Evolutionary conservation across 1,284 basidiomycete genomes (phyloP), one percentile per base, ranked within the genome.

Genomic region (Rugosomyces carneus): DNA sequence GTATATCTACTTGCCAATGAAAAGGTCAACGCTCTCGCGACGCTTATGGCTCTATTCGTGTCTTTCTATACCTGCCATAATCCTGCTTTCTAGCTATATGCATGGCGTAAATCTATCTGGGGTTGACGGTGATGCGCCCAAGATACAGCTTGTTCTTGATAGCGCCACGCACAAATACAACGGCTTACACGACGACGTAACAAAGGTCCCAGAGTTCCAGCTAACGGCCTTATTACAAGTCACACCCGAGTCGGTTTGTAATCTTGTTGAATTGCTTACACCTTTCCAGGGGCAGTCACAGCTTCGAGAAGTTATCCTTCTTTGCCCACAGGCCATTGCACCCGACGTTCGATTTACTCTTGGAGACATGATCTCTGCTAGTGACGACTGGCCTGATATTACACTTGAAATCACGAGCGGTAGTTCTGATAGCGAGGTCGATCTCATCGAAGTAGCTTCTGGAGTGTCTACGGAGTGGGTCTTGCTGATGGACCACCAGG

Each of bases 191-290:
- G 10, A 36, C 18, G 35, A 44, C 11, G 38, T 40, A 16, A 19
- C 44, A 24, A 26, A 34, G 10, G 40, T 52, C 11, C 46, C 49
- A 10, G 41, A 20, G 11, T 43, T 48, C 36, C 47, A 52, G 0
- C 40, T 81, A 37, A 72, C 75, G 9, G 75, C 67, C 4, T 54
- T 83, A 26, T 58, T 83, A 1, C 76, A 78, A 19, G 65, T 82
- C 40, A 63, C 66, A 5, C 26, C 53, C 2, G 45, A 48, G 2
- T 69, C 73, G 5, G 42, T 78, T 5, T 19, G 55, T 1, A 32
- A 48, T 44, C 52, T 80, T 35, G 60, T 63, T 34, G 34, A 52
- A 1, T 58, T 60, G 6, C 57, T 80, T 15, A 48, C 51, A 2
- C 57, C 64, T 2, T 55, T 80, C 23, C 54, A 72, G 13, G 53